phyloP scores from a whole-genome alignment of 805 yeast genomes.

The Barnettozyma pratensis region DNA sequence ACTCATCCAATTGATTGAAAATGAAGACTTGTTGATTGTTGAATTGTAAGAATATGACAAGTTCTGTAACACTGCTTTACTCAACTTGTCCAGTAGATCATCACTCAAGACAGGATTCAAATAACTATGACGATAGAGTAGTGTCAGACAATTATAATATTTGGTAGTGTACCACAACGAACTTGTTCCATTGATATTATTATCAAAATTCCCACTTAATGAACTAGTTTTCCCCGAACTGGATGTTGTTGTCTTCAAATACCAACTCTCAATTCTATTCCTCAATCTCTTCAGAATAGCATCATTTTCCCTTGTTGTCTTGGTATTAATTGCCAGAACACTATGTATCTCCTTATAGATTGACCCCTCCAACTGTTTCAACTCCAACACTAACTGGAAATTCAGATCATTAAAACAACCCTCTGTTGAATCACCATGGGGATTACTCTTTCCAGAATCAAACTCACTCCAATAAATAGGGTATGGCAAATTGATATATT shows the following conservation, averaged over 20 bases:
- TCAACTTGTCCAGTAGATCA: slow-evolving; percentile 36
- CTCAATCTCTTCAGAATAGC: slow-evolving; percentile 12
- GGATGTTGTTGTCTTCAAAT: slow-evolving; percentile 19
- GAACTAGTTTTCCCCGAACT: neutral
- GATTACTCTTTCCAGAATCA: slow-evolving; percentile 11
- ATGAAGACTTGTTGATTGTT: slow-evolving; percentile 33
- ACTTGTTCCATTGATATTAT: slow-evolving; percentile 4
- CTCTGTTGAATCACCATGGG: neutral
- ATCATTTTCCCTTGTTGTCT: slow-evolving; percentile 7
- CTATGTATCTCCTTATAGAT: slow-evolving; percentile 43
- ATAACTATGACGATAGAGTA: slow-evolving; percentile 46
- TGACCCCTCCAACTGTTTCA: slow-evolving; percentile 44
- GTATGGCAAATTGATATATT: slow-evolving; percentile 43
- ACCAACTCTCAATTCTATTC: slow-evolving; percentile 32
- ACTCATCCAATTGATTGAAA: slow-evolving; percentile 47
- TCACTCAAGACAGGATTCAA: slow-evolving; percentile 40
- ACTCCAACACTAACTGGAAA: slow-evolving; percentile 37
- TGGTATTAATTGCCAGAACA: slow-evolving; percentile 33
- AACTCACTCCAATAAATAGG: slow-evolving; percentile 32
- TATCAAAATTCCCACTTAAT: neutral
- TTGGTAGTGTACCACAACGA: slow-evolving; percentile 34
- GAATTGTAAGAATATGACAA: slow-evolving; percentile 41
- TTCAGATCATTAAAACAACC: slow-evolving; percentile 30
- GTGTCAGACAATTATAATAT: slow-evolving; percentile 41
- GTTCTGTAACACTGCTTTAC: slow-evolving; percentile 41